These are phyloP conservation scores for Amphibolis antarctica DNA, from an alignment of 106 monocot species.

Conservation along the genomic window DNA sequence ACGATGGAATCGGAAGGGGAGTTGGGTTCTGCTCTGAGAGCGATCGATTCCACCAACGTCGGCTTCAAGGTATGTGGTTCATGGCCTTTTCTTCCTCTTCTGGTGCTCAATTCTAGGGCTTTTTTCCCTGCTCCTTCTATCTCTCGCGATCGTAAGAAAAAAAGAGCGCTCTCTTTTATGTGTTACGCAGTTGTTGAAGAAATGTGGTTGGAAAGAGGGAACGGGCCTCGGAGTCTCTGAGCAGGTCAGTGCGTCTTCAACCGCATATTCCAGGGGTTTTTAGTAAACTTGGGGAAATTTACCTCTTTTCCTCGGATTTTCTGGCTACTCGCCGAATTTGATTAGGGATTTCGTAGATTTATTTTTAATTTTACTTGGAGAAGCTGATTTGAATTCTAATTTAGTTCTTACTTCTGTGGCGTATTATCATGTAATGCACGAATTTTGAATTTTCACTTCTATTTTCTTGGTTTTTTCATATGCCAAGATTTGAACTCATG, in stretches of 20 bases:
- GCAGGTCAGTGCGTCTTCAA: conserved; percentile 50
- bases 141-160: neutral
- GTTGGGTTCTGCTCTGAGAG: conserved; percentile 25
- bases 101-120: conserved; percentile 4
- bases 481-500: too few relatives aligned
- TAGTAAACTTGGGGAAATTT: neutral
- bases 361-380: too few relatives aligned
- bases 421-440: too few relatives aligned
- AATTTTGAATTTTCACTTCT: too few relatives aligned
- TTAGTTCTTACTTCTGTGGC: neutral
- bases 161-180: neutral
- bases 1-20: conserved; percentile 16
- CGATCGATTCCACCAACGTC: conserved; percentile 78
- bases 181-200: conserved; percentile 65
- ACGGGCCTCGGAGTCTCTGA: conserved; percentile 78
- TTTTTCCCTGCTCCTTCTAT: too few relatives aligned
- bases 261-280: neutral
- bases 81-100: neutral
- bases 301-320: neutral
- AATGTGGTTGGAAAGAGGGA: conserved; percentile 90
- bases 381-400: too few relatives aligned
- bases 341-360: neutral
- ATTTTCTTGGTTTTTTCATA: too few relatives aligned
- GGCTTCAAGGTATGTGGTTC: conserved; percentile 60
- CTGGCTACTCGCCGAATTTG: too few relatives aligned